Percentiles rank a stretch among this genome's conserved stretches.
Conservation (phyloP, 257 asterid species). For the Solanum chmielewskii region DNA sequence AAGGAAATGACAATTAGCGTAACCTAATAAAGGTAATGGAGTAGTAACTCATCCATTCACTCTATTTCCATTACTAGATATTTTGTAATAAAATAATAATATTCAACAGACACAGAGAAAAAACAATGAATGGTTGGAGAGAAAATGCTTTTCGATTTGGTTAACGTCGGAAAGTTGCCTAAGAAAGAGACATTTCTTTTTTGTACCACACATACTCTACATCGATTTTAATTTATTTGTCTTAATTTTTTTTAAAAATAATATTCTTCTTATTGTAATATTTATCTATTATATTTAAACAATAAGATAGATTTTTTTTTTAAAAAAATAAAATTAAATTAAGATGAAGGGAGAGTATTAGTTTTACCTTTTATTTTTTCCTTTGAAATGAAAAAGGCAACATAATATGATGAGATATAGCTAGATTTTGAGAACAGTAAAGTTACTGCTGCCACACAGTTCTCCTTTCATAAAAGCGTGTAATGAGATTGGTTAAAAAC, state of each 20-base stretch:
- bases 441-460: neutral
- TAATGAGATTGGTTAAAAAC: neutral
- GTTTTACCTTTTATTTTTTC: neutral
- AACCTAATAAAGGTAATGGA: slow-evolving; percentile 10
- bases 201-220: neutral
- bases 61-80: slow-evolving; percentile 15
- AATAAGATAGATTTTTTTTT: too few species aligned
- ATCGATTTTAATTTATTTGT: neutral
- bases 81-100: neutral
- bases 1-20: slow-evolving; percentile 7
- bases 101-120: neutral
- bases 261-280: neutral
- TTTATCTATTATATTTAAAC: too few species aligned
- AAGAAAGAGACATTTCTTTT: slow-evolving; percentile 19
- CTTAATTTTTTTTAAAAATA: neutral
- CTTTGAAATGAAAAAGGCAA: neutral
- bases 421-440: neutral
- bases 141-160: slow-evolving; percentile 25
- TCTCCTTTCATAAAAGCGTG: neutral
- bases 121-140: neutral
- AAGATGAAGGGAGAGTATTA: too few species aligned
- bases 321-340: too few species aligned
- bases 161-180: slow-evolving; percentile 29
- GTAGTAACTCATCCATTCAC: slow-evolving; percentile 8
- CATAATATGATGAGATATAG: neutral